Conservation (phyloP, 495 filamentous ascomycete genomes). For the Aspergillus cristatus region DNA sequence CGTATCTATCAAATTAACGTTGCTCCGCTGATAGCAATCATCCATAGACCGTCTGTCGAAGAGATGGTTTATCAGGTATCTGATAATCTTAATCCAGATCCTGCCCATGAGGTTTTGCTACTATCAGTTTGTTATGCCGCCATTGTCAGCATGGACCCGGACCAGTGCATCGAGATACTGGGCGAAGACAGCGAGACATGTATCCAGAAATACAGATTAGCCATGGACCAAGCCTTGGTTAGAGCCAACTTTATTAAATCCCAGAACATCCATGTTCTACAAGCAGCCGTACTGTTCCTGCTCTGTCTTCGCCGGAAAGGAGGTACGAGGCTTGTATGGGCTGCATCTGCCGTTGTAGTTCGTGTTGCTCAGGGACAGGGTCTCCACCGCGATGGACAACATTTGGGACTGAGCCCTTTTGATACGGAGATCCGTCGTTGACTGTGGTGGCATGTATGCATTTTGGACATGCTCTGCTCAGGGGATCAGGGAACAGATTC, state of each 20-base stretch:
- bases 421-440: slow-evolving; percentile 69
- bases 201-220: slow-evolving; percentile 52
- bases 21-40: slow-evolving; percentile 51
- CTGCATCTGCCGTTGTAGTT: slow-evolving; percentile 52
- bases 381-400: slow-evolving; percentile 61
- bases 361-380: slow-evolving; percentile 65
- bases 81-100: slow-evolving; percentile 34
- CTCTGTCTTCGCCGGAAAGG: slow-evolving; percentile 46
- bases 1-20: slow-evolving; percentile 53
- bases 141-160: slow-evolving; percentile 49
- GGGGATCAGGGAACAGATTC: slow-evolving; percentile 72
- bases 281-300: slow-evolving; percentile 62
- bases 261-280: slow-evolving; percentile 53
- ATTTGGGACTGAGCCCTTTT: slow-evolving; percentile 48
- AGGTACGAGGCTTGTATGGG: slow-evolving; percentile 48
- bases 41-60: slow-evolving; percentile 47
- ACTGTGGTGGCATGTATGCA: slow-evolving; percentile 68
- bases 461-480: slow-evolving; percentile 60
- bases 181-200: slow-evolving; percentile 17
- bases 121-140: slow-evolving; percentile 66
- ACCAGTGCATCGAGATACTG: slow-evolving; percentile 10
- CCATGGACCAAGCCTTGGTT: slow-evolving; percentile 56
- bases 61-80: slow-evolving; percentile 20
- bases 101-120: slow-evolving; percentile 51
- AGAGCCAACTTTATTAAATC: slow-evolving; percentile 57